Evolutionary conservation across 352 stramenopile genomes (phyloP).

Genomic region (Phytophthora pinifolia): DNA sequence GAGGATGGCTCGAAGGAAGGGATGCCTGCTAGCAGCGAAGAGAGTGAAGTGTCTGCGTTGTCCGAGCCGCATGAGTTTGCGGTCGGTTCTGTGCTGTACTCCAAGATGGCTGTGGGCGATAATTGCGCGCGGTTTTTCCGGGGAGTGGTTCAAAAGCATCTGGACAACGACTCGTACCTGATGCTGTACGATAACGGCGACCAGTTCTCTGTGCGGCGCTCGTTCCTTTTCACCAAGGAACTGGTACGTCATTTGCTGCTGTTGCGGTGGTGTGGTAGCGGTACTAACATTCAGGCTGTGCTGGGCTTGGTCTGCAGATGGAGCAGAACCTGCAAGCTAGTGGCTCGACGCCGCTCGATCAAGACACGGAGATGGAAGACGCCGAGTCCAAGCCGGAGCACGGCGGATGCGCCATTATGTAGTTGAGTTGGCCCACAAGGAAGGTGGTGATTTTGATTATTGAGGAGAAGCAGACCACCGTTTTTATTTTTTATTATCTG

Average conservation of each 20-base stretch:
- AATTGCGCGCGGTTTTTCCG: slow-evolving; percentile 45
- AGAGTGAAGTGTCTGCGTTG: slow-evolving; percentile 4
- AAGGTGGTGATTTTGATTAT: slow-evolving; percentile 21
- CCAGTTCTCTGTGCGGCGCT: slow-evolving; percentile 40
- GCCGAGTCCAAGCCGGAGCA: slow-evolving; percentile 8
- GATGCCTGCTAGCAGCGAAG: not conserved
- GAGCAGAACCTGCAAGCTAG: slow-evolving; percentile 31
- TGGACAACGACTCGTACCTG: slow-evolving; percentile 44
- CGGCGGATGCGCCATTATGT: slow-evolving; percentile 32
- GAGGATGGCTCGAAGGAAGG: not conserved
- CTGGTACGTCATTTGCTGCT: slow-evolving; percentile 29
- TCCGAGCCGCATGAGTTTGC: slow-evolving; percentile 32
- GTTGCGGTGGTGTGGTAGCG: not conserved
- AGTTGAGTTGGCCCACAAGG: not conserved
- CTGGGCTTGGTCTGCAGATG: slow-evolving; percentile 32
- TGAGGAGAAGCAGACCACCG: slow-evolving; percentile 1
- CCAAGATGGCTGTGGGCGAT: slow-evolving; percentile 42
- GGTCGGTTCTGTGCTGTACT: slow-evolving; percentile 39
- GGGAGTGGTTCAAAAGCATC: slow-evolving; percentile 39
- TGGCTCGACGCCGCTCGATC: not conserved
- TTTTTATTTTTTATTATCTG: slow-evolving; percentile 16
- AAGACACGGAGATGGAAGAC: slow-evolving; percentile 33
- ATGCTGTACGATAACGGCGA: slow-evolving; percentile 65
- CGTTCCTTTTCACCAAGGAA: slow-evolving; percentile 51
- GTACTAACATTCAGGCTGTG: slow-evolving; percentile 15